A percentile compares a stretch with the other conserved stretches of the same genome.
Conservation (phyloP, 2,329 filamentous ascomycete genomes). For the Aspergillus candidus region DNA sequence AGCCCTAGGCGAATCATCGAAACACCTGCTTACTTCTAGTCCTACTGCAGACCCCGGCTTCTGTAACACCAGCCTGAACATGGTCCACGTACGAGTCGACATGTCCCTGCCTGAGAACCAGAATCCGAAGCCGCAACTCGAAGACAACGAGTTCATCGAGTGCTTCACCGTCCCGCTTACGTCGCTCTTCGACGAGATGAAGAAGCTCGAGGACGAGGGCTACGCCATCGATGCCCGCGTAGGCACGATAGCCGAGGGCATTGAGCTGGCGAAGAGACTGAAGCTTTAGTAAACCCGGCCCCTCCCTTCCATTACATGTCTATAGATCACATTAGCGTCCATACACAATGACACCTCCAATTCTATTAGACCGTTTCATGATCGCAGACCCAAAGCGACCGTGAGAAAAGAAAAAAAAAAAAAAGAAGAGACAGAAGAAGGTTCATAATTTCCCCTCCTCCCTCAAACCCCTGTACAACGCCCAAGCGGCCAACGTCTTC, state of each 20-base stretch:
- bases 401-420: too few species aligned
- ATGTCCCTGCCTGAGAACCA: conserved; percentile 63
- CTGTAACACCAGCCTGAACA: conserved; percentile 46
- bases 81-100: conserved; percentile 67
- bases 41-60: conserved; percentile 41
- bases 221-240: conserved; percentile 75
- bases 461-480: conserved; percentile 50
- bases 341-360: too few species aligned
- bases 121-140: conserved; percentile 61
- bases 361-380: background rate
- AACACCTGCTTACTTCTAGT: background rate
- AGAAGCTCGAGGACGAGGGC: conserved; percentile 61
- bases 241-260: conserved; percentile 70
- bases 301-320: background rate
- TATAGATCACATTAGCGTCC: background rate
- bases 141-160: conserved; percentile 79
- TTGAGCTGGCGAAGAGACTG: conserved; percentile 60
- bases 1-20: too few species aligned
- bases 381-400: too few species aligned
- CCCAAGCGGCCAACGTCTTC: conserved; percentile 51
- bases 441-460: conserved; percentile 40
- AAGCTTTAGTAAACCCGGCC: conserved; percentile 13
- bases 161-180: conserved; percentile 63
- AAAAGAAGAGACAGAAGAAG: too few species aligned
- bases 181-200: conserved; percentile 60